Evolutionary conservation across 2,329 filamentous ascomycete species (phyloP), one percentile per base, ranked within the genome.

Genomic region (Fusarium sp.): DNA sequence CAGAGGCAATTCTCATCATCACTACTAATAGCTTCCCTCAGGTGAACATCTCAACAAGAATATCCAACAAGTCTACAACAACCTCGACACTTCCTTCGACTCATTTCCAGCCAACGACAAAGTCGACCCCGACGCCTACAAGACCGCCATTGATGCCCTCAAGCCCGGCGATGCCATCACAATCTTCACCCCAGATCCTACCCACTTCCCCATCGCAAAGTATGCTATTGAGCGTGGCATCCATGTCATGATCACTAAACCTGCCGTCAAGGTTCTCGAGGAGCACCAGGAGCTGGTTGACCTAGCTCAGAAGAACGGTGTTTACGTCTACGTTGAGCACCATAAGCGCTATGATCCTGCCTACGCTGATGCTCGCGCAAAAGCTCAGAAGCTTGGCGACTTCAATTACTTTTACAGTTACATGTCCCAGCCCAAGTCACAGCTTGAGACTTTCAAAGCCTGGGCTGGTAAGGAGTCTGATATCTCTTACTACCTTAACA

Each of bases 321-420:
- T 97, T 59, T 95, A 94, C 77, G 93, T 97, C 69, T 97, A 93
- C 82, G 85, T 97, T 73, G 94, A 97, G 85, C 94, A 97, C 82
- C 94, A 97, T 87, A 97, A 97, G 84, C 93, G 95, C 58, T 97
- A 90, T 81, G 94, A 97, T 78, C 94, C 94, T 3, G 93, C 93
- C 21, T 97, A 97, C 82, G 88, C 92, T 15, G 94, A 97, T 78
- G 95, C 95, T 15, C 88, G 90, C 48, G 90, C 90, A 81, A 89
- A 91, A 72, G 92, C 93, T 15, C 82, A 88, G 75, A 88, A 84
- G 52, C 84, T 97, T 10, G 94, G 94, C 68, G 93, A 97, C 81
- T 97, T 97, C 88, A 97, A 97, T 84, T 97, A 97, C 85, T 97
- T 97, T 79, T 97, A 97, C 86, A 91, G 88, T 73, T 97, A 97